Conservation (phyloP, 1,139 yeast genomes). For the Entelexis paramagnoliae region DNA sequence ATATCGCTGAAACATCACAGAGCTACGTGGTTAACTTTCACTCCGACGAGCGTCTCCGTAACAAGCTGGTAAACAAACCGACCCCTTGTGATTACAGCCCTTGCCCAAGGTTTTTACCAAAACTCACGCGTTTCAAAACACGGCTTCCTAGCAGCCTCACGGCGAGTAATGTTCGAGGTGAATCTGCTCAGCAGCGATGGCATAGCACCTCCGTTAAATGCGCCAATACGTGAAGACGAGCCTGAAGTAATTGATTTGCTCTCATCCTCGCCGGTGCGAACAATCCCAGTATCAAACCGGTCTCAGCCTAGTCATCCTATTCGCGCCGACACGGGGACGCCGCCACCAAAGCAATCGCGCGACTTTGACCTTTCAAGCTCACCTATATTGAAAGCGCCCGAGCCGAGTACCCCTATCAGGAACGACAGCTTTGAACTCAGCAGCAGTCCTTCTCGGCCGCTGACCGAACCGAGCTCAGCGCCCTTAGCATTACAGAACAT, state of each 20-base stretch:
- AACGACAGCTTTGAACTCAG: not conserved
- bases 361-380: not conserved
- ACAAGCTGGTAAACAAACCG: no score
- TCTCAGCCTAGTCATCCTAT: not conserved
- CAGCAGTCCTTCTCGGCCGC: not conserved
- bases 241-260: slow-evolving; percentile 14
- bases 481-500: not conserved
- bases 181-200: slow-evolving; percentile 11
- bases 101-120: not conserved
- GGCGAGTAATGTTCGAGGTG: not conserved
- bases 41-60: no score
- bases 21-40: no score
- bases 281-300: not conserved
- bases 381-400: not conserved
- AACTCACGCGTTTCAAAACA: not conserved
- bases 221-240: not conserved
- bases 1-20: no score
- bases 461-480: not conserved
- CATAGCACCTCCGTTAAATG: not conserved
- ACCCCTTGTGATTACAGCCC: not conserved
- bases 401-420: not conserved
- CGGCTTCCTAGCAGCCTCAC: not conserved
- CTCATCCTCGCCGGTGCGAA: slow-evolving; percentile 5
- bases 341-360: not conserved
- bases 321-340: not conserved